These are phyloP conservation scores for Penstemon newberryi DNA, from an alignment of 257 asterid species.

Conservation along the genomic window DNA sequence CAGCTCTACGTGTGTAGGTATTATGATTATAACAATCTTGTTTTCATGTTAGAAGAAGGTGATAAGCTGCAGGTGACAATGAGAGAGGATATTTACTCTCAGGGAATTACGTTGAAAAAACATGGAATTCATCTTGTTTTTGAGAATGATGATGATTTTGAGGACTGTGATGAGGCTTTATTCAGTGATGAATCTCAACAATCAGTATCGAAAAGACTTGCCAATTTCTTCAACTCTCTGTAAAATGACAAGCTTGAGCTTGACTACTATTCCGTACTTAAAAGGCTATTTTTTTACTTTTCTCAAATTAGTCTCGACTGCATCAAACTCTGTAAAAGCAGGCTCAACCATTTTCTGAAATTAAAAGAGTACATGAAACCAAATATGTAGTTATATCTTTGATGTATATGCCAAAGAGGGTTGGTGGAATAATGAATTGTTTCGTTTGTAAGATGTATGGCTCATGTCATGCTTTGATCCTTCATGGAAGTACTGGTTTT, in stretches of 20 bases:
- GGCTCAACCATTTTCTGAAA: no score
- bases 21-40: slow-evolving; percentile 27
- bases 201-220: slow-evolving; percentile 25
- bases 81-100: not conserved
- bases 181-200: slow-evolving; percentile 26
- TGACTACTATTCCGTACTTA: no score
- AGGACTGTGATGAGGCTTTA: slow-evolving; percentile 27
- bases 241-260: not conserved
- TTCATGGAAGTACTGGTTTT: no score
- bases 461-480: no score
- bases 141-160: slow-evolving; percentile 28
- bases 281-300: no score
- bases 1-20: slow-evolving; percentile 35
- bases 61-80: slow-evolving; percentile 22
- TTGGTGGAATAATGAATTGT: no score
- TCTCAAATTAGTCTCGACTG: no score
- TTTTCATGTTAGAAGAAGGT: slow-evolving; percentile 26
- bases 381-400: no score
- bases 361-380: no score
- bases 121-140: slow-evolving; percentile 26
- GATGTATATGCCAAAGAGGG: no score
- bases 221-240: slow-evolving; percentile 23
- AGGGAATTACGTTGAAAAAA: slow-evolving; percentile 22
- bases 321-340: no score
- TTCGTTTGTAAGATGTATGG: no score